Evolutionary conservation across 78 protist species (phyloP).

Genomic region (slime mould (Dictyostelium discoideum)): dicty_2.7 NC_007089.4:2919001-2919500

Average conservation of each 20-base stretch:
- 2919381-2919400: constrained; percentile 39
- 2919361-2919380: constrained; percentile 45
- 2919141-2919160: too few relatives aligned
- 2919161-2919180: background rate
- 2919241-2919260: background rate
- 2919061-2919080: too few relatives aligned
- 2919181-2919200: too few relatives aligned
- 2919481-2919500: constrained; percentile 74
- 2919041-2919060: background rate
- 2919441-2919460: constrained; percentile 68
- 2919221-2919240: background rate
- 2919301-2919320: background rate
- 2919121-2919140: too few relatives aligned
- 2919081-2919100: too few relatives aligned
- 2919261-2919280: background rate
- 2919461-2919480: constrained; percentile 84
- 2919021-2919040: background rate
- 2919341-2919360: constrained; percentile 36
- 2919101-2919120: too few relatives aligned
- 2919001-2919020: background rate
- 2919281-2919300: background rate
- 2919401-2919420: constrained; percentile 79
- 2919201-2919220: background rate
- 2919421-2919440: constrained; percentile 66
- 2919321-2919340: background rate